These are phyloP conservation scores for Cystobasidium ongulense DNA, from an alignment of 768 basidiomycete genomes.

Conservation along the genomic window DNA sequence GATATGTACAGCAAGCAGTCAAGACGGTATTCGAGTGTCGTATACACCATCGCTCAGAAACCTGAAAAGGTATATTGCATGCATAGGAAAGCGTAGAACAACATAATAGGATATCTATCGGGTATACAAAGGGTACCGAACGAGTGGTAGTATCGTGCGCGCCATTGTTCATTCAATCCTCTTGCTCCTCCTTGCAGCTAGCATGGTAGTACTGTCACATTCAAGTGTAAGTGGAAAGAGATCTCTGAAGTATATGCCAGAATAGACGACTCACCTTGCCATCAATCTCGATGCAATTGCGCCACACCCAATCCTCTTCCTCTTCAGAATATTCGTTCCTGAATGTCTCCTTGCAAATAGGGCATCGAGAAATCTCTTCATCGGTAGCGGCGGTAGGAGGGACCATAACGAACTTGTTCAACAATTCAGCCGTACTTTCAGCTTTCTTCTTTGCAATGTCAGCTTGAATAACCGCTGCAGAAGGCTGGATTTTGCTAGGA, in stretches of 20 bases:
- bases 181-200: constrained; percentile 18
- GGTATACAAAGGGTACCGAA: no score
- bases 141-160: not conserved
- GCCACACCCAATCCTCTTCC: constrained; percentile 98
- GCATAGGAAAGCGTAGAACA: no score
- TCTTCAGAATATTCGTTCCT: constrained; percentile 89
- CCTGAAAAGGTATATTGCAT: no score
- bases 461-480: not conserved
- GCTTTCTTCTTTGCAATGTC: constrained; percentile 52
- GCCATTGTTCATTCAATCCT: no score
- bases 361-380: constrained; percentile 62
- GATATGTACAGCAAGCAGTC: no score
- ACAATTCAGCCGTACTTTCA: constrained; percentile 65
- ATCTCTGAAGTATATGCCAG: no score
- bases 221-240: not conserved
- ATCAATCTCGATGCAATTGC: constrained; percentile 58
- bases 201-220: constrained; percentile 9
- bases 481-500: not conserved
- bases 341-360: constrained; percentile 89
- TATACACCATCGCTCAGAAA: no score
- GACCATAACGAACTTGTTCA: constrained; percentile 60
- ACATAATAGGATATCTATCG: no score
- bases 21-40: no score
- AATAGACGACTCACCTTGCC: not conserved
- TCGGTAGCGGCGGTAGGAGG: constrained; percentile 68